These are phyloP conservation scores for Globisporangium nunn DNA, from an alignment of 352 stramenopile genomes.

Conservation along the genomic window DNA sequence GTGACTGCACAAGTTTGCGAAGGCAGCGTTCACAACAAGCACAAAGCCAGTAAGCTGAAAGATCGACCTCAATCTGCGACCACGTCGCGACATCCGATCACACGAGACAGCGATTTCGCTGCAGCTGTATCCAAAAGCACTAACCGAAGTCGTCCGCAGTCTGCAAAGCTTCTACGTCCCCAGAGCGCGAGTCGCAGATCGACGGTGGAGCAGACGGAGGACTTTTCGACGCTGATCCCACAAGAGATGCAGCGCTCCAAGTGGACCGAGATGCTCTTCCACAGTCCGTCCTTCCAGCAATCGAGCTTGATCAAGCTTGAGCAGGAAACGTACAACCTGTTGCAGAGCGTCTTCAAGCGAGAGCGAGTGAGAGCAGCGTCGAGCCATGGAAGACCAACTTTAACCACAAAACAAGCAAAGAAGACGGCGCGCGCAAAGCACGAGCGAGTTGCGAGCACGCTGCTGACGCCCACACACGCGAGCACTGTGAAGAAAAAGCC, in stretches of 20 bases:
- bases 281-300: conserved; percentile 32
- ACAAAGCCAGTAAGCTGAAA: background rate
- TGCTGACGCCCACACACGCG: conserved; percentile 3
- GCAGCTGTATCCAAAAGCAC: too few species aligned
- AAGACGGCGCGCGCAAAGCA: conserved; percentile 1
- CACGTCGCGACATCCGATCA: background rate
- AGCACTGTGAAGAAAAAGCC: conserved; percentile 5
- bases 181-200: background rate
- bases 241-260: conserved; percentile 20
- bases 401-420: background rate
- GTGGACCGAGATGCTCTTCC: conserved; percentile 36
- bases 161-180: conserved; percentile 7
- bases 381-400: background rate
- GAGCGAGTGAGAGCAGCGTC: conserved; percentile 5
- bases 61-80: conserved; percentile 29
- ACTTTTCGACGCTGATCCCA: background rate
- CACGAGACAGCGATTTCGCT: background rate
- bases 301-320: conserved; percentile 23
- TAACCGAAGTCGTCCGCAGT: conserved; percentile 8
- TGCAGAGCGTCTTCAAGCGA: conserved; percentile 26
- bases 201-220: background rate
- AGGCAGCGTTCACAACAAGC: background rate
- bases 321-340: conserved; percentile 38
- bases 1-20: background rate
- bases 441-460: background rate